Conservation (phyloP, 225 moss, liverwort and hornwort genomes). For the Anthoceros angustus region DNA sequence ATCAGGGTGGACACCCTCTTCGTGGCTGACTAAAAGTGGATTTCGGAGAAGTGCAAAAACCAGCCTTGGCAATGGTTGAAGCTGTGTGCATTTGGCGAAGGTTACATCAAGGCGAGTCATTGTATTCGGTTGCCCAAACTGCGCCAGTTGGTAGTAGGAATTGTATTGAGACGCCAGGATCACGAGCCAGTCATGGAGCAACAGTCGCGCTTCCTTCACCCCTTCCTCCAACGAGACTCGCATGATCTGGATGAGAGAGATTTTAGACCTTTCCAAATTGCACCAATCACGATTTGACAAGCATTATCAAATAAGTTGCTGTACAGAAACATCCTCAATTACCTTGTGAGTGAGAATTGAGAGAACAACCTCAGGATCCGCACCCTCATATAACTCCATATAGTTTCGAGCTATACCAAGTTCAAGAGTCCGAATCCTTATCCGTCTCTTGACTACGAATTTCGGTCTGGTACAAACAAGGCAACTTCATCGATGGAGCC, state of each 20-base stretch:
- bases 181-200: constrained; percentile 96
- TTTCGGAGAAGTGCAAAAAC: constrained; percentile 73
- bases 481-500: background rate
- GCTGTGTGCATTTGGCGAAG: constrained; percentile 55
- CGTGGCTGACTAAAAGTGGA: constrained; percentile 57
- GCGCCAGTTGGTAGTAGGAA: constrained; percentile 73
- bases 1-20: constrained; percentile 97
- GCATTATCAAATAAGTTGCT: background rate
- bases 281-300: background rate
- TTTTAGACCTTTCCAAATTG: background rate
- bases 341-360: constrained; percentile 95
- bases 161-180: constrained; percentile 96
- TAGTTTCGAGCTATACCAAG: constrained; percentile 59
- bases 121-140: constrained; percentile 48
- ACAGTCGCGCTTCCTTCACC: constrained; percentile 76
- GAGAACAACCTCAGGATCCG: constrained; percentile 84
- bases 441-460: constrained; percentile 60
- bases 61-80: constrained; percentile 85
- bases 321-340: constrained; percentile 3
- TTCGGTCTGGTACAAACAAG: constrained; percentile 32
- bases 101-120: constrained; percentile 67
- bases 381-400: constrained; percentile 62
- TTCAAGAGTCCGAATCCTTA: constrained; percentile 70
- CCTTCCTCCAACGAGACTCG: constrained; percentile 89
- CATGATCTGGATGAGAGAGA: constrained; percentile 45